Base-by-base conservation (phyloP, 1,139 yeast species). In the Suzukiozyma palmioleophila region DNA sequence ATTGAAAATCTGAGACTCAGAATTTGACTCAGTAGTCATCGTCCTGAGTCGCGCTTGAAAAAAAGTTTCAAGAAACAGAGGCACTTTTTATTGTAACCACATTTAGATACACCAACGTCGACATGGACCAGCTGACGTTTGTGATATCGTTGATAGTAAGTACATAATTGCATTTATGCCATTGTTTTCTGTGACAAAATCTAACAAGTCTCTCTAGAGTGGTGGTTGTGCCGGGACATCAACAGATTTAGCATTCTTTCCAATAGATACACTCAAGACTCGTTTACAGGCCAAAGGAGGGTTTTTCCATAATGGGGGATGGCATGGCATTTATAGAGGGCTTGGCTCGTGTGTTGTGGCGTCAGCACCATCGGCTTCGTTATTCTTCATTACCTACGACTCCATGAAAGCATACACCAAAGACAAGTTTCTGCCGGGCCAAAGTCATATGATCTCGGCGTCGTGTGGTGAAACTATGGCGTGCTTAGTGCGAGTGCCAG, bases 191-290 rank as follows among this genome's bases (percentile, higher is more conserved):
- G 27, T 11, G 26, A 24, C 22, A 11, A 27, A 13, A 7, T n/a
- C 22, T 33, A 33, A 26, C 26, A 33, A 33, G 3, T n/a, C 24
- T 34, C 16, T 35, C 9, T 43, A 81, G 80, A 81, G 94, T 55
- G 98, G 99, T 34, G 98, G 88, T 13, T 82, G 95, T 48, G 97
- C 98, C 2, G 98, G 98, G 10, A 90, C 96, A 3, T 82, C 95
- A 6, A 90, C 97, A 1, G 99, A 92, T 63, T 69, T 92, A 35
- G 89, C 86, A 8, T 92, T 92, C 62, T 92, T 92, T 68, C 98
- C 99, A 8, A 87, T 92, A 35, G 99, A 94, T 53, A 94, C 99
- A 2, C 53, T 92, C 46, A 92, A 92, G 64, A 92, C 99, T 0
- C 68, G 99, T 43, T 67, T 92, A 13, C 99, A 92, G 59, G 97